phyloP scores from a whole-genome alignment of 2,329 filamentous ascomycete genomes.

The Diplodia corticola region DNA sequence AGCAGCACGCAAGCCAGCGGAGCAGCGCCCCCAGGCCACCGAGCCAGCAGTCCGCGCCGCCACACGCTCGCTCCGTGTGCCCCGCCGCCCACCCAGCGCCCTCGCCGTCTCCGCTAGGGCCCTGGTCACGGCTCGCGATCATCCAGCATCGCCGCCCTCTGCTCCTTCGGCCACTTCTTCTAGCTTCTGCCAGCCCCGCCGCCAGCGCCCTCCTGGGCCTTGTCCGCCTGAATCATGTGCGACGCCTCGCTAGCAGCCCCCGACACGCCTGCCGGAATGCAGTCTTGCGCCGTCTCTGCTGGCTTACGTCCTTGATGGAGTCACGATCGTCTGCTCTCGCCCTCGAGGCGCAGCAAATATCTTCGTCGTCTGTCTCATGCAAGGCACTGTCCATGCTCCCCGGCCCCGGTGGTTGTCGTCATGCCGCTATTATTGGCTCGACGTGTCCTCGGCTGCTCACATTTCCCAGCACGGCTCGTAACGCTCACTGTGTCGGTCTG shows the following conservation, averaged over 20 bases:
- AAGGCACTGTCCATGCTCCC: conserved; percentile 7
- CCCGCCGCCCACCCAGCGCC: neutral
- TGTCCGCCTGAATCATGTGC: conserved; percentile 19
- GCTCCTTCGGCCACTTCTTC: conserved; percentile 21
- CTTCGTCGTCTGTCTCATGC: conserved; percentile 20
- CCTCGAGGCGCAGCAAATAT: conserved; percentile 9
- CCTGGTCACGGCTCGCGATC: conserved; percentile 18
- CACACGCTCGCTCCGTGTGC: neutral
- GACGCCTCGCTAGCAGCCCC: conserved; percentile 9
- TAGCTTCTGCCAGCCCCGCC: conserved; percentile 21
- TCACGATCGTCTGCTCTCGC: conserved; percentile 5
- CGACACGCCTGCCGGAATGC: conserved; percentile 17
- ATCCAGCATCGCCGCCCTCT: conserved; percentile 19
- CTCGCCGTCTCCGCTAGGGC: conserved; percentile 1
- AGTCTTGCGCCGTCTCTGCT: neutral
- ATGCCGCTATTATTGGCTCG: conserved; percentile 19
- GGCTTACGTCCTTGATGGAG: conserved; percentile 20
- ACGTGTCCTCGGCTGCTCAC: conserved; percentile 10
- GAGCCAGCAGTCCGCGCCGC: conserved; percentile 6
- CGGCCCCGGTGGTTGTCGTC: conserved; percentile 17
- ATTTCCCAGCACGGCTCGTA: conserved; percentile 17
- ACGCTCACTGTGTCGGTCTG: conserved; percentile 21
- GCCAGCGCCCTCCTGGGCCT: conserved; percentile 9
- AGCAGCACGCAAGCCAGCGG: neutral
- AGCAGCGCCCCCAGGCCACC: neutral